These are phyloP conservation scores for Artemisia annua DNA, from an alignment of 129 eudicot species.

Conservation along the genomic window DNA sequence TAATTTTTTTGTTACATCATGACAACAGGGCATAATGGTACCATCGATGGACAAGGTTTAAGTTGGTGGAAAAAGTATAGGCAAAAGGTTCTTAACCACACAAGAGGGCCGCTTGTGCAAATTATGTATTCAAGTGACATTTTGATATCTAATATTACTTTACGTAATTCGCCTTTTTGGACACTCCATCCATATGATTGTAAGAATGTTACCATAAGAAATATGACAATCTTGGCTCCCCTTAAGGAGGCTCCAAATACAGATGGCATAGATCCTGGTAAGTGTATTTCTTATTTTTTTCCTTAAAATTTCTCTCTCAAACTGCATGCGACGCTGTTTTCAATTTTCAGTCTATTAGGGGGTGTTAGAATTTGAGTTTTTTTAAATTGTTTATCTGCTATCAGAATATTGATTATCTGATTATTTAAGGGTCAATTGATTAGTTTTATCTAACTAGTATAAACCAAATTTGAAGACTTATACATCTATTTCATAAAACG, in stretches of 20 bases:
- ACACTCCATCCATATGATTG: conserved; percentile 98
- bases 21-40: conserved; percentile 80
- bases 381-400: too few relatives aligned
- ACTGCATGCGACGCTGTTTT: not conserved
- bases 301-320: not conserved
- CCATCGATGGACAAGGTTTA: conserved; percentile 97
- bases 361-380: not conserved
- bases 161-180: conserved; percentile 98
- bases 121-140: conserved; percentile 94
- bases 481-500: not conserved
- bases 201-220: conserved; percentile 79
- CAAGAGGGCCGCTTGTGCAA: conserved; percentile 96
- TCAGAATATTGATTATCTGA: not conserved
- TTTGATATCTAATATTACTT: conserved; percentile 76
- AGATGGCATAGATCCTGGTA: conserved; percentile 99
- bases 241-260: conserved; percentile 92
- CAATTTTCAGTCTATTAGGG: not conserved
- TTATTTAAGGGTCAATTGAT: not conserved
- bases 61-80: conserved; percentile 91
- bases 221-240: conserved; percentile 92
- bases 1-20: conserved; percentile 23
- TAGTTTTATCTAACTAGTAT: not conserved
- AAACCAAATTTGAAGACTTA: not conserved
- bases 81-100: conserved; percentile 81
- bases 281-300: conserved; percentile 21